Base-by-base conservation (phyloP, 2,329 filamentous ascomycete species). In the Aspergillus fructus region DNA sequence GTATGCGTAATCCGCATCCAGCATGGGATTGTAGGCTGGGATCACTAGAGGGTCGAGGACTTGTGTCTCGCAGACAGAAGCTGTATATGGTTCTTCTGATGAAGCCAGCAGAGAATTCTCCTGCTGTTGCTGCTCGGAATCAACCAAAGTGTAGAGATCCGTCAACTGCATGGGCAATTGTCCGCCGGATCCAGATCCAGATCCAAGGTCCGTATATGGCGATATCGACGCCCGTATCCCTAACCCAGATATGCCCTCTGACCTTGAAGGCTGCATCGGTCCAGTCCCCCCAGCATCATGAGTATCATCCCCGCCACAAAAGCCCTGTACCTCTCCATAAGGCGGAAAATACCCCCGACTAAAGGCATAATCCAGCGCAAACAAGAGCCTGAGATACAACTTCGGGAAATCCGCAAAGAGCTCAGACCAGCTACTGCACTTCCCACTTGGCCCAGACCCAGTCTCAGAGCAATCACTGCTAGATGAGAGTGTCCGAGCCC, bases 321-420 rank as follows among this genome's bases (percentile, higher is more conserved):
- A 21, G 11, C 40, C 23, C 17, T 47, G 43, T 2, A 55, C n/a
- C 24, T 43, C 53, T 4, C 45, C 34, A 11, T 49, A 39, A 17
- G 47, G 34, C 4, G 53, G 53, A 37, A 55, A 55, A 33, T 55
- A 41, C 2, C 53, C 53, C 12, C 45, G 47, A 11, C n/a, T 27
- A 17, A 55, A 37, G 11, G 45, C 45, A 15, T 55, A 34, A 15
- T 55, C 53, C 30, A 55, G 45, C 8, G 53, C 34, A 4, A 55
- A 24, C 19, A 46, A 23, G 0, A 55, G 24, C 2, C 45, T 45
- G 2, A 55, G 45, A 24, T 55, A 55, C 9, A 49, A 23, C 27
- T 39, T 45, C 0, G 53, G 53, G 9, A 2, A 42, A 5, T 49
- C 27, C 15, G 37, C 17, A 19, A 55, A 55, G 3, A 55, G 24